Evolutionary conservation across 139 green algal species (phyloP).

Genomic region (Closterium sp.): DNA sequence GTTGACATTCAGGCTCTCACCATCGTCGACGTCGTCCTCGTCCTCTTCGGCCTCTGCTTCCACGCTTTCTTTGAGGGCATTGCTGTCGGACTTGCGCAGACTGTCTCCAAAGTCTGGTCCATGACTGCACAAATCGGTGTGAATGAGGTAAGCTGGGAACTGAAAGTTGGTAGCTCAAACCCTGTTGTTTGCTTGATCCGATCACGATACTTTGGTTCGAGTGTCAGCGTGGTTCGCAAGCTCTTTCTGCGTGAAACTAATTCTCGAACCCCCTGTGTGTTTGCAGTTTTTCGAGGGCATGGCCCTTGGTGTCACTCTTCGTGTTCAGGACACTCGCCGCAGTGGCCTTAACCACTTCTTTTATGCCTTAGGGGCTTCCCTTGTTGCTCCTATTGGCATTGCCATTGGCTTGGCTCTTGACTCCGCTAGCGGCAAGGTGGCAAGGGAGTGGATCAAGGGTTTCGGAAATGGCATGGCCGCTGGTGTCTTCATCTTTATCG

Average conservation of each 20-base stretch:
- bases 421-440: background rate
- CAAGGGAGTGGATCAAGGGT: background rate
- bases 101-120: background rate
- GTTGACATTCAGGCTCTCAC: slow-evolving; percentile 7
- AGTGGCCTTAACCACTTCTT: background rate
- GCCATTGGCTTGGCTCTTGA: slow-evolving; percentile 30
- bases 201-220: no score
- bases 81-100: background rate
- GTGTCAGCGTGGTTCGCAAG: no score
- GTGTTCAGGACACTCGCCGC: background rate
- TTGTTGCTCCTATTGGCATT: slow-evolving; percentile 14
- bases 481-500: slow-evolving; percentile 32
- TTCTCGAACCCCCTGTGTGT: background rate
- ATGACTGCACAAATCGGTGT: background rate
- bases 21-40: background rate
- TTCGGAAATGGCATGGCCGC: slow-evolving; percentile 26
- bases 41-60: background rate
- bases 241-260: background rate
- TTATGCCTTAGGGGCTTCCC: background rate
- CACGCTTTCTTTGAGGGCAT: background rate
- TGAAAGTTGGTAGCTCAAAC: background rate
- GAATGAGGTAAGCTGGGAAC: background rate
- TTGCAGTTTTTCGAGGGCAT: slow-evolving; percentile 28
- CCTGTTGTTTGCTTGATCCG: no score
- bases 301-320: slow-evolving; percentile 18